phyloP scores from a whole-genome alignment of 106 monocot genomes.

The Dendrobium nobile region DNA sequence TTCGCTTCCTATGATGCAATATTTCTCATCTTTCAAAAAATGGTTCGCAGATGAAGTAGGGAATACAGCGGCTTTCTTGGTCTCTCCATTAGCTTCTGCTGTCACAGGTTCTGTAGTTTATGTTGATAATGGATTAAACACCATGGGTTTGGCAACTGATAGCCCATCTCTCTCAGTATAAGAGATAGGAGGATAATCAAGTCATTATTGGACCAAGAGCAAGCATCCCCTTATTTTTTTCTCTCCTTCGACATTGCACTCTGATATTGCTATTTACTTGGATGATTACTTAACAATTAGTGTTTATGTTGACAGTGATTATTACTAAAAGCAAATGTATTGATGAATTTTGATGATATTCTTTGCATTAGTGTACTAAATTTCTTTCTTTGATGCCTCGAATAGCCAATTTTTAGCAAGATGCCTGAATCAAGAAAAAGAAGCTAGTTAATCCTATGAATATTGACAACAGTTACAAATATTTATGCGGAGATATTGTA shows the following conservation, averaged over 20 bases:
- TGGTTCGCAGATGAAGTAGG: conserved; percentile 54
- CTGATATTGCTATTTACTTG: neutral
- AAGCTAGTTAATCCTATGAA: no score
- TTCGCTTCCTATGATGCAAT: neutral
- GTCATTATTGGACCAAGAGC: neutral
- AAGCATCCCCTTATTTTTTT: neutral
- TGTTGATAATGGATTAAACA: conserved; percentile 9
- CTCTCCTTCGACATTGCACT: neutral
- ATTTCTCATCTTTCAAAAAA: neutral
- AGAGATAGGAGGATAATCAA: neutral
- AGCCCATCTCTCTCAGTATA: neutral
- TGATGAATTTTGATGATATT: no score
- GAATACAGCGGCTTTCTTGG: conserved; percentile 57
- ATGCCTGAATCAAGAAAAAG: no score
- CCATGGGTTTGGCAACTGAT: neutral
- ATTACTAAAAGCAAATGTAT: no score
- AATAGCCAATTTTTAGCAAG: no score
- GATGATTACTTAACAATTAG: no score
- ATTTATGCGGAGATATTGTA: no score
- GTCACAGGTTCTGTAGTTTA: conserved; percentile 62
- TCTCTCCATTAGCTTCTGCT: conserved; percentile 58
- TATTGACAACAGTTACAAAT: no score
- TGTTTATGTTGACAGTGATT: no score
- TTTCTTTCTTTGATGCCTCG: no score
- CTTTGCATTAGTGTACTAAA: no score